These are phyloP conservation scores for Geranium brycei DNA, from an alignment of 345 rosid genomes.

Conservation along the genomic window DNA sequence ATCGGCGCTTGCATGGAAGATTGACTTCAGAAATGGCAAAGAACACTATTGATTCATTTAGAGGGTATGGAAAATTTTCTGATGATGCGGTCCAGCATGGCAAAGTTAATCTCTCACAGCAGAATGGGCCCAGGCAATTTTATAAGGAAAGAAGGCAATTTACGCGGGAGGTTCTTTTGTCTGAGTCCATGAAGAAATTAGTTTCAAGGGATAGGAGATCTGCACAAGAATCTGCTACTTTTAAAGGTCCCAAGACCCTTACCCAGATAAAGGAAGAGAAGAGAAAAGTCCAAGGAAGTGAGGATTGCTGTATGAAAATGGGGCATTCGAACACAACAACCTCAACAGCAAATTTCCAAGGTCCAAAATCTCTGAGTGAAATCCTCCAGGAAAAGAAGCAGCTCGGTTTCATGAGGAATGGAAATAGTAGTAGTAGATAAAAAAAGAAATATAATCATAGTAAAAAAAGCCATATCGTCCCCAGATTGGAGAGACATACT, in stretches of 20 bases:
- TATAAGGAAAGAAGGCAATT: conserved; percentile 15
- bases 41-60: conserved; percentile 13
- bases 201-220: conserved; percentile 18
- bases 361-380: conserved; percentile 44
- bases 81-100: conserved; percentile 12
- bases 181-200: conserved; percentile 17
- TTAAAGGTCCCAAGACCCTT: conserved; percentile 42
- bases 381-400: conserved; percentile 35
- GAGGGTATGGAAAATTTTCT: conserved; percentile 11
- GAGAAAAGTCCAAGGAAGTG: conserved; percentile 18
- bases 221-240: conserved; percentile 12
- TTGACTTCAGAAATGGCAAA: conserved; percentile 21
- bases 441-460: too few species aligned
- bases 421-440: background rate
- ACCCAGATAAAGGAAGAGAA: conserved; percentile 42
- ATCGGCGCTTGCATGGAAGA: conserved; percentile 16
- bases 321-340: conserved; percentile 6
- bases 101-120: conserved; percentile 9
- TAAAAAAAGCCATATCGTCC: too few species aligned
- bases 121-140: conserved; percentile 11
- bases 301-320: conserved; percentile 1
- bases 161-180: conserved; percentile 10
- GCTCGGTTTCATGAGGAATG: background rate
- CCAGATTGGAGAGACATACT: too few species aligned
- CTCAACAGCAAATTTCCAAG: conserved; percentile 23